A percentile compares a stretch with the other conserved stretches of the same genome.
These are phyloP conservation scores for Ceratocystis colombiana DNA, from an alignment of 2,329 filamentous ascomycete species.

Conservation along the genomic window DNA sequence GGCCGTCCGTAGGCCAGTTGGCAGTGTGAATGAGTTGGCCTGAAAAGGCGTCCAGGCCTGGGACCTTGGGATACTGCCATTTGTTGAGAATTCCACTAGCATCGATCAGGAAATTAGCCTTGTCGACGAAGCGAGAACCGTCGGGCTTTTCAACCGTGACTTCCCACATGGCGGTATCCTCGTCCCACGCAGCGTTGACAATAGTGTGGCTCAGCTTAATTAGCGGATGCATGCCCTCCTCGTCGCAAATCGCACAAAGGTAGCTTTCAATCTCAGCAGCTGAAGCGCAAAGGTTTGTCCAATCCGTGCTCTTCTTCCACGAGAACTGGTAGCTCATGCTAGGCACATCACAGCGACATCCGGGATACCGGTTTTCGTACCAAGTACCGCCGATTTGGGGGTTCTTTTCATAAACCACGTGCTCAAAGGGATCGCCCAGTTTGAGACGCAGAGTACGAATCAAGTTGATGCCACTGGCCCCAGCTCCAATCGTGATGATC, in stretches of 20 bases:
- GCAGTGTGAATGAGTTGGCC: slow-evolving; percentile 46
- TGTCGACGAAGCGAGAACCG: slow-evolving; percentile 37
- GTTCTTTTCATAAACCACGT: slow-evolving; percentile 48
- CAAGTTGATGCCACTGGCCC: slow-evolving; percentile 31
- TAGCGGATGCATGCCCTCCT: slow-evolving; percentile 37
- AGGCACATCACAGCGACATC: slow-evolving; percentile 47
- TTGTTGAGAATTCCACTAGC: slow-evolving; percentile 46
- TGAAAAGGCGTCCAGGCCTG: slow-evolving; percentile 38
- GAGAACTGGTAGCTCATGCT: slow-evolving; percentile 55
- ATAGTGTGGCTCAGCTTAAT: slow-evolving; percentile 40
- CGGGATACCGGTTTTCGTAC: slow-evolving; percentile 50
- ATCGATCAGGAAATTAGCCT: slow-evolving; percentile 42
- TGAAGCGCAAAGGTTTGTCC: slow-evolving; percentile 48
- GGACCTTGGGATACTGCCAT: slow-evolving; percentile 45
- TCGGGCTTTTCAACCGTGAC: slow-evolving; percentile 33
- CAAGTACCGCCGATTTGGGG: slow-evolving; percentile 47
- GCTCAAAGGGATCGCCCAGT: slow-evolving; percentile 36
- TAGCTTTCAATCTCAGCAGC: slow-evolving; percentile 48
- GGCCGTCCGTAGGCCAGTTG: slow-evolving; percentile 40
- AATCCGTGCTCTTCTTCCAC: slow-evolving; percentile 49
- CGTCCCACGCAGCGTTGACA: slow-evolving; percentile 38
- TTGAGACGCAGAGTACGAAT: slow-evolving; percentile 38
- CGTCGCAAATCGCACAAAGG: slow-evolving; percentile 40
- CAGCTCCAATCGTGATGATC: slow-evolving; percentile 31
- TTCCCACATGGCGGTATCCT: slow-evolving; percentile 37